Evolutionary conservation across 2,329 filamentous ascomycete genomes (phyloP), one percentile per base, ranked within the genome.

Genomic region (Fusarium sp.): DNA sequence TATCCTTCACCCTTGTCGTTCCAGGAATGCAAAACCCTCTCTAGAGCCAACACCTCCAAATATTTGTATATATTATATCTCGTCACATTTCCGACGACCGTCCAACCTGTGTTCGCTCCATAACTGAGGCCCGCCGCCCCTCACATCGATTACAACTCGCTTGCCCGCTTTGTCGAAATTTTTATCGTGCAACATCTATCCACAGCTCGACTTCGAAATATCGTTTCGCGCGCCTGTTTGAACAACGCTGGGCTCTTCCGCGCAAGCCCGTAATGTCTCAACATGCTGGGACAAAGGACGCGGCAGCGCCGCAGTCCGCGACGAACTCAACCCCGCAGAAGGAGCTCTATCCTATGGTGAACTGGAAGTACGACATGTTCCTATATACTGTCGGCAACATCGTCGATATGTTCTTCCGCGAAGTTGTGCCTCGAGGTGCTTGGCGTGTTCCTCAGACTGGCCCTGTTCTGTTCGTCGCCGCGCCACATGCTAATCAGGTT

Each of bases 381-480:
- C 87, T 95, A 38, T 94, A 93, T 88, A 87, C 88, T 55, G 92
- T 95, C 81, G 93, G 92, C 47, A 90, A 98, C 73, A 87, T 98
- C 59, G 91, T 97, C 75, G 96, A 99, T 83, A 91, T 98, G 76
- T 99, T 99, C 90, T 99, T 99, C 87, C 92, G 96, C 77, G 96
- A 99, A 84, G 94, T 99, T 22, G 95, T 98, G 81, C 96, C 96
- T 18, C 90, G 96, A 74, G 95, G 95, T 76, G 94, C 95, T 72
- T 99, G 96, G 95, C 96, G 95, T 83, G 93, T 99, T 49, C 96
- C 96, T 49, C 91, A 93, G 79, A 89, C 90, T 72, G 96, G 95
- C 0, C 95, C 96, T 3, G 90, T 99, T 72, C 94, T 99, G 68
- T 96, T 99, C 79, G 96, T 99, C 76, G 96, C 95, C 49, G 96